Evolutionary conservation across 1,284 basidiomycete species (phyloP).

Genomic region (Puccinia triticina): DNA sequence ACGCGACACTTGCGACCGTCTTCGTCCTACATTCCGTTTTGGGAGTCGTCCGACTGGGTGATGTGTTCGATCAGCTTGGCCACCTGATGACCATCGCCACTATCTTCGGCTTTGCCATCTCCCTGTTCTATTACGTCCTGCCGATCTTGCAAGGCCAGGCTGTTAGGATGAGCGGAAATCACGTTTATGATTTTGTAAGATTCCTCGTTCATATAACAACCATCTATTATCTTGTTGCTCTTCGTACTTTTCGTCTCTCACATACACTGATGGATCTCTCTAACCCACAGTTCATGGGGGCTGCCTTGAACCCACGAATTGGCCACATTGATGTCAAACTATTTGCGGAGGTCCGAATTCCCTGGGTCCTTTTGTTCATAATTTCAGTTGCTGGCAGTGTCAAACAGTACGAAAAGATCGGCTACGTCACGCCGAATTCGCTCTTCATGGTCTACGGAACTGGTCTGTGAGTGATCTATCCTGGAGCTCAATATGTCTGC

Average conservation of each 20-base stretch:
- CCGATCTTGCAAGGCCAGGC: constrained; percentile 73
- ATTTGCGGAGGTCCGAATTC: constrained; percentile 98
- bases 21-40: constrained; percentile 73
- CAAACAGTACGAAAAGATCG: constrained; percentile 91
- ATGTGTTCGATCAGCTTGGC: constrained; percentile 95
- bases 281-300: constrained; percentile 74
- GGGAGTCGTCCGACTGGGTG: constrained; percentile 83
- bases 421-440: constrained; percentile 95
- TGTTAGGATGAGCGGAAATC: constrained; percentile 89
- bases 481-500: not conserved
- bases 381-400: constrained; percentile 87
- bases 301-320: constrained; percentile 87
- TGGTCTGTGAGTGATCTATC: constrained; percentile 69
- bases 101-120: constrained; percentile 82
- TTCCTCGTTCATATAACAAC: not conserved
- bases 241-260: not conserved
- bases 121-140: constrained; percentile 76
- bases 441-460: constrained; percentile 95
- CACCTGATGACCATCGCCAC: constrained; percentile 94
- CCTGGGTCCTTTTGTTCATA: constrained; percentile 95
- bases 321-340: constrained; percentile 96
- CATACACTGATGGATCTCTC: not conserved
- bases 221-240: too few species aligned
- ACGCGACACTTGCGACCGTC: constrained; percentile 79
- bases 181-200: constrained; percentile 67